phyloP scores from a whole-genome alignment of 345 rosid genomes.

The Brassica carinata region DNA sequence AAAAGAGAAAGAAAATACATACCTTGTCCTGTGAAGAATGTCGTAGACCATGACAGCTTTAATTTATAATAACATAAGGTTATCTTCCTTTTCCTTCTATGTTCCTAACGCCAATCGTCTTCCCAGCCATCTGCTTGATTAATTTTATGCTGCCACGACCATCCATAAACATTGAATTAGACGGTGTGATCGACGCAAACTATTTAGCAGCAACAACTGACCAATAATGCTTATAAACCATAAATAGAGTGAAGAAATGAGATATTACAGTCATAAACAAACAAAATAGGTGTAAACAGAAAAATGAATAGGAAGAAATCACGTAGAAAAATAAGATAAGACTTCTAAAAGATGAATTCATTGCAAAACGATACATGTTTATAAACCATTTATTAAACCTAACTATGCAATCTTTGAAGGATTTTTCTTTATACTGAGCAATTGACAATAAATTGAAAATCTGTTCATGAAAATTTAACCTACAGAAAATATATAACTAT shows the following conservation, averaged over 20 bases:
- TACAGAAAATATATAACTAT: neutral
- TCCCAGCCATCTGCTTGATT: neutral
- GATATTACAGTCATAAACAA: neutral
- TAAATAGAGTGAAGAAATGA: too few relatives aligned
- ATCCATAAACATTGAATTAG: neutral
- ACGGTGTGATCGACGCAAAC: neutral
- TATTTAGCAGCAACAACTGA: neutral
- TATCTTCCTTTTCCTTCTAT: neutral
- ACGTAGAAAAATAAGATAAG: neutral
- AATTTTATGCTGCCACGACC: too few relatives aligned
- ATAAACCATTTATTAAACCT: neutral
- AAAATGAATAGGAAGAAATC: neutral
- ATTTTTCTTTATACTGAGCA: neutral
- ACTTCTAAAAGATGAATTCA: neutral
- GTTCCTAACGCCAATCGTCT: neutral
- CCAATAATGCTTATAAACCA: neutral
- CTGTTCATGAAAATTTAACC: neutral
- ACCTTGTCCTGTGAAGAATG: neutral
- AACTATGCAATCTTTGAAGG: neutral
- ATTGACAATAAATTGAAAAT: too few relatives aligned
- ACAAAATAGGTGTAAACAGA: neutral
- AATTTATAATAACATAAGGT: neutral
- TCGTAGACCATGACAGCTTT: neutral
- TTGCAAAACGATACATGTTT: neutral
- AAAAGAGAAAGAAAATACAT: neutral